A percentile compares a stretch with the other conserved stretches of the same genome.
Evolutionary conservation across 345 rosid genomes (phyloP).

Genomic region (Citrus trifoliata): DNA sequence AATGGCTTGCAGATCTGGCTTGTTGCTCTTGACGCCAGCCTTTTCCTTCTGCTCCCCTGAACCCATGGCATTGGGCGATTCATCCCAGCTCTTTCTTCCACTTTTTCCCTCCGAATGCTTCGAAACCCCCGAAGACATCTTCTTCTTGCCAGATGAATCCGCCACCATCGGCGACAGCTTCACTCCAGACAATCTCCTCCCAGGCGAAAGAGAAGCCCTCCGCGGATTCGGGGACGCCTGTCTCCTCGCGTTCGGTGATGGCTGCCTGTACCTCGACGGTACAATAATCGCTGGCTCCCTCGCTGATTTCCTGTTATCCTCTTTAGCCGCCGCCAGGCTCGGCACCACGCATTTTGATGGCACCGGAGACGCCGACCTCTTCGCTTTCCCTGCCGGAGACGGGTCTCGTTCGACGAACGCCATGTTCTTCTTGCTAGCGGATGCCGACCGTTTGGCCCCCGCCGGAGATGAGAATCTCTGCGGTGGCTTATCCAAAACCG

Average conservation of each 20-base stretch:
- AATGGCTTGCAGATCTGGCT: conserved; percentile 61
- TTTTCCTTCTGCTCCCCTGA: conserved; percentile 50
- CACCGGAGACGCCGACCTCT: conserved; percentile 86
- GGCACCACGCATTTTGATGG: conserved; percentile 95
- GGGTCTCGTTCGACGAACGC: conserved; percentile 64
- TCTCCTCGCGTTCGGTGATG: conserved; percentile 76
- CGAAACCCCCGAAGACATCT: conserved; percentile 64
- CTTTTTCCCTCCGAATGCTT: conserved; percentile 67
- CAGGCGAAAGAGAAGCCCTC: conserved; percentile 77
- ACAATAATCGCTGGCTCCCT: conserved; percentile 86
- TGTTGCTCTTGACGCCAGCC: conserved; percentile 44
- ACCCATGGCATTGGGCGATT: conserved; percentile 24
- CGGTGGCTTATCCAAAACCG: conserved; percentile 32
- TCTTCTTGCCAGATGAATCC: conserved; percentile 81
- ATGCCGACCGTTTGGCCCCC: conserved; percentile 50
- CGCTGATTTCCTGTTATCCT: conserved; percentile 63
- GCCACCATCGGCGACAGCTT: conserved; percentile 64
- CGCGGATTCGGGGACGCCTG: conserved; percentile 71
- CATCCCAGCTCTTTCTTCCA: conserved; percentile 72
- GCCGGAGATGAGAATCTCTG: conserved; percentile 88
- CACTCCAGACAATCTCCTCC: conserved; percentile 71
- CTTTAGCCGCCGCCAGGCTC: conserved; percentile 66
- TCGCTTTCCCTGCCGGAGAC: conserved; percentile 61
- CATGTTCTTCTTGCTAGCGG: conserved; percentile 46
- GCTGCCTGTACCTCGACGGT: conserved; percentile 89